phyloP scores from a whole-genome alignment of 2,329 filamentous ascomycete species.

The Chrysosporium queenslandicum region DNA sequence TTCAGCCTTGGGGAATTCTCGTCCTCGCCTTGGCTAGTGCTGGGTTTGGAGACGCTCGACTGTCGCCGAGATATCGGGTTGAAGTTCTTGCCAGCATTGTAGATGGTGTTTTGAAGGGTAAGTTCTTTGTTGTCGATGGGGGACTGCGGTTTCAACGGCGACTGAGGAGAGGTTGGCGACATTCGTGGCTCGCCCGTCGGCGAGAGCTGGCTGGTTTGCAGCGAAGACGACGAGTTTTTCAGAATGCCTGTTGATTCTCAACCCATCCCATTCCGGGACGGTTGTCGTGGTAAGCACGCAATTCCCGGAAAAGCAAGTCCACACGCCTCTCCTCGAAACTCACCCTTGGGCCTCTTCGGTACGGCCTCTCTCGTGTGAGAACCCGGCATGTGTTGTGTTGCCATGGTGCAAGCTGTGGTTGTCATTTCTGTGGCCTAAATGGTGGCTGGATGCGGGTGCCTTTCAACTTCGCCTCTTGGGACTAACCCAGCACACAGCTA shows the following conservation, averaged over 20 bases:
- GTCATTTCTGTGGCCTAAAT: too few species aligned
- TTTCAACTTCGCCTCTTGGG: too few species aligned
- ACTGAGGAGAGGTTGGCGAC: slow-evolving; percentile 27
- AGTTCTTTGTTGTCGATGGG: slow-evolving; percentile 64
- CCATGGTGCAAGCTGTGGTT: not conserved
- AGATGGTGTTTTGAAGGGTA: slow-evolving; percentile 84
- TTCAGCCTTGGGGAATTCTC: slow-evolving; percentile 68
- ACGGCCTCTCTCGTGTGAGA: slow-evolving; percentile 26
- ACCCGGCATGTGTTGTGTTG: slow-evolving; percentile 5
- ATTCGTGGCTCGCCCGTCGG: slow-evolving; percentile 25
- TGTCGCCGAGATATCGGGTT: slow-evolving; percentile 60
- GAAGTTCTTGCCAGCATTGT: slow-evolving; percentile 79
- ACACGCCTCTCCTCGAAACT: slow-evolving; percentile 9
- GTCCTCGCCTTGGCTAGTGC: slow-evolving; percentile 43
- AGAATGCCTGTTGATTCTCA: slow-evolving; percentile 60
- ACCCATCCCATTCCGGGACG: not conserved
- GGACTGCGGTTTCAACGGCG: slow-evolving; percentile 31
- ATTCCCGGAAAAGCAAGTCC: not conserved
- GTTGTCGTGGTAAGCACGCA: not conserved
- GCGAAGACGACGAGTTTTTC: slow-evolving; percentile 63
- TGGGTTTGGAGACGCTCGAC: slow-evolving; percentile 43
- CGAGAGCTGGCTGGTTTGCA: slow-evolving; percentile 46
- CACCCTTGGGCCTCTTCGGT: slow-evolving; percentile 36
- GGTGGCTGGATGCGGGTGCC: too few species aligned
- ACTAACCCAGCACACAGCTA: not conserved